Evolutionary conservation across 805 yeast species (phyloP).

Genomic region (Zygoascus bituminiphila): DNA sequence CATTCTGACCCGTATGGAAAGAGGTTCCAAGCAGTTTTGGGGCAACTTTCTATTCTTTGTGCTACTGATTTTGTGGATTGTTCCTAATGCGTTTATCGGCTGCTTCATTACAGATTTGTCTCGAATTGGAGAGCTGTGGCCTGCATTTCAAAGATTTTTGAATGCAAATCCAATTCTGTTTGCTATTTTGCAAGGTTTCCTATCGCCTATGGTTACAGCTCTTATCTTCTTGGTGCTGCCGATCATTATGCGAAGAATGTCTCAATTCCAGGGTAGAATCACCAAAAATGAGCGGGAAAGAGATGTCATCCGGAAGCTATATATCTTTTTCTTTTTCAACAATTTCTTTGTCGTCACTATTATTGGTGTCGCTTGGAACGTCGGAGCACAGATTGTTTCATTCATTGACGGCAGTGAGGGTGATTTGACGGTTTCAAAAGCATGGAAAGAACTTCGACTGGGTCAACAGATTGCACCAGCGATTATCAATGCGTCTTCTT

Average conservation of each 20-base stretch:
- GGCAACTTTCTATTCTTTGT: constrained; percentile 26
- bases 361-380: constrained; percentile 33
- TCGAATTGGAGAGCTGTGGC: constrained; percentile 32
- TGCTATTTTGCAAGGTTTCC: constrained; percentile 32
- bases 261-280: constrained; percentile 31
- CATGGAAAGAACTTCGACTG: constrained; percentile 23
- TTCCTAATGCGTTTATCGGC: constrained; percentile 35
- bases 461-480: constrained; percentile 30
- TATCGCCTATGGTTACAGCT: constrained; percentile 30
- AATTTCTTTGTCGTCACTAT: constrained; percentile 32
- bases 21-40: constrained; percentile 26
- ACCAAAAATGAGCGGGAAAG: constrained; percentile 32
- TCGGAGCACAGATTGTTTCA: constrained; percentile 25
- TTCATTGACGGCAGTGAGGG: constrained; percentile 7
- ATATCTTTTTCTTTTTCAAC: constrained; percentile 32
- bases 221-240: constrained; percentile 30
- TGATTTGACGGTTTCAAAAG: constrained; percentile 19
- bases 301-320: constrained; percentile 31
- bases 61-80: constrained; percentile 30
- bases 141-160: constrained; percentile 25
- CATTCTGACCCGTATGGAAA: constrained; percentile 20
- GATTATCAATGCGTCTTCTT: constrained; percentile 31
- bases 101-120: constrained; percentile 32
- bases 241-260: constrained; percentile 28
- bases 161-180: constrained; percentile 20